Evolutionary conservation across 164 flowering plant genomes (phyloP), one percentile per base, ranked within the genome.

Genomic region (Brasenia schreberi): DNA sequence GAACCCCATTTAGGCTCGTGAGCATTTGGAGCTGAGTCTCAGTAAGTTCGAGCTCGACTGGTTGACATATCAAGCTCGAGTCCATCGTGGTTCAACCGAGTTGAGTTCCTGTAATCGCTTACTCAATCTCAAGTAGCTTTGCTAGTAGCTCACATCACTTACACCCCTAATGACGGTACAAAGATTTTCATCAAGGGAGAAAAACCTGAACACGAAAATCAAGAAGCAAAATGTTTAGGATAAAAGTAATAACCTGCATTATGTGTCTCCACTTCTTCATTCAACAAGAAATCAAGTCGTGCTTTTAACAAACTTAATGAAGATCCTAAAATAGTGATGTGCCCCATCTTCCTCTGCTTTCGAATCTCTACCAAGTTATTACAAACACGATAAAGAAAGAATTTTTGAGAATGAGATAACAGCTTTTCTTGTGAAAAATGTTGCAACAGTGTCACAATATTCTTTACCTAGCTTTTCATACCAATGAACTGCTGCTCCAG

Each of bases 401-500:
- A 60, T 17, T 6, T 12, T 12, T 45, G 53, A 12, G 11, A 45
- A 45, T 12, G 12, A 60, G 62, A 60, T 6, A 60, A 60, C 62
- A 60, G 62, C 1, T 60, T 60, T n/a, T 9, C n/a, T 19, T 60
- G n/a, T 4, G 27, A 60, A 60, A n/a, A n/a, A 60, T 60, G n/a
- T 3, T 1, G 12, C 12, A 45, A 7, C 2, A 6, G 12, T 7
- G 12, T 45, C 11, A 5, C 1, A 5, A 64, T 4, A 43, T 42
- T n/a, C 18, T 84, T 65, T 19, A 92, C 98, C 96, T 85, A 93
- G 89, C 71, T 93, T 93, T 70, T 89, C 86, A 77, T 93, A 93
- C 98, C 96, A 93, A 81, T 93, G 98, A 77, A 89, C 79, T 63
- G 83, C 66, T 18, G 96, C 89, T 65, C 98, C 97, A 18, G 85